phyloP scores from a whole-genome alignment of 352 stramenopile genomes.

The Globisporangium orthogonon region DNA sequence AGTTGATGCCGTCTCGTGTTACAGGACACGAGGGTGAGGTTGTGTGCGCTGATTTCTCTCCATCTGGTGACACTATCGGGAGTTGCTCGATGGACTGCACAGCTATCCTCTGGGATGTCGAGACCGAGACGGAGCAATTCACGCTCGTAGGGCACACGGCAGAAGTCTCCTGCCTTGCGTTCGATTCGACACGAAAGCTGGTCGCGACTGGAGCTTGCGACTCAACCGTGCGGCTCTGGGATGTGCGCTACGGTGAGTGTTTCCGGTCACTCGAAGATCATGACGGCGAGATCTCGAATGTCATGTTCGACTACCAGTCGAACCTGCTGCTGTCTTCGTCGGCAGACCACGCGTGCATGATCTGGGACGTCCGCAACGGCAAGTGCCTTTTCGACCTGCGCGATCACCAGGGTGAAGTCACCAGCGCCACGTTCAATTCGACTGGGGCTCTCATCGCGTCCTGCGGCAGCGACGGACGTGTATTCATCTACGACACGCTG shows the following conservation, averaged over 20 bases:
- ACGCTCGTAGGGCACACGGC: conserved; percentile 47
- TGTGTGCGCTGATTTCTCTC: conserved; percentile 38
- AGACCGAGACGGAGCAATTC: conserved; percentile 35
- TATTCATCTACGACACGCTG: conserved; percentile 70
- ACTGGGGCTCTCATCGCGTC: conserved; percentile 59
- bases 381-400: conserved; percentile 62
- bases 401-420: conserved; percentile 44
- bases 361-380: conserved; percentile 63
- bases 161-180: conserved; percentile 65
- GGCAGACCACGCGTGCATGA: conserved; percentile 48
- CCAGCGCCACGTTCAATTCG: conserved; percentile 52
- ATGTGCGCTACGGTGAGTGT: conserved; percentile 56
- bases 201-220: conserved; percentile 63
- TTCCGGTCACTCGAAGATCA: conserved; percentile 66
- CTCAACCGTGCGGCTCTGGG: conserved; percentile 64
- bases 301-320: conserved; percentile 54
- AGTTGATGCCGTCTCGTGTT: not conserved
- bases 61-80: conserved; percentile 32
- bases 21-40: conserved; percentile 53
- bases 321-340: conserved; percentile 52
- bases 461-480: conserved; percentile 34
- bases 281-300: conserved; percentile 45
- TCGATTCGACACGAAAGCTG: conserved; percentile 34
- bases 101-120: conserved; percentile 57
- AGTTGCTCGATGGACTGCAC: conserved; percentile 73